Base-by-base conservation (phyloP, 805 yeast species). In the Candida lessepsii region DNA sequence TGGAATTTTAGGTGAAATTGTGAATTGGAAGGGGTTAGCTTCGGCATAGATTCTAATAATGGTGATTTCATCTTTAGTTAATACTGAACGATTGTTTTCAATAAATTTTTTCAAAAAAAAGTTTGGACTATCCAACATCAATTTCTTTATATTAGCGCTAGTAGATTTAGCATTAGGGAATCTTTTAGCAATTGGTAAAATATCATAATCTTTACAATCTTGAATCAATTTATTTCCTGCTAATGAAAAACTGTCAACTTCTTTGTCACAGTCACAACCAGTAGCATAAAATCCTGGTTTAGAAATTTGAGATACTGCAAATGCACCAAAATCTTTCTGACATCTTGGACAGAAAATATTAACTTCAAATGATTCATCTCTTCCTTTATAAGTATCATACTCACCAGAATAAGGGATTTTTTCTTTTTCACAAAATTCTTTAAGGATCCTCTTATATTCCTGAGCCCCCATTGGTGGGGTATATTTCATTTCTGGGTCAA, bases 321-420 rank as follows among this genome's bases (percentile, higher is more conserved):
- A 9, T 9, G 11, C 14, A 4, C 35, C 35, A 15, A 31, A 31
- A 15, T 15, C 9, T 8, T 33, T 16, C 7, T 33, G 7, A 24
- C 37, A 33, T 24, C 24, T 24, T 5, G 37, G 37, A 33, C 37
- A 33, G 23, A 7, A 24, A 16, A 33, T 11, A 33, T 20, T 13
- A 13, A 33, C 16, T 23, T 25, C 9, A 11, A 16, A 24, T 2
- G 13, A 8, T 24, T 8, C 13, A 24, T 24, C 23, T 23, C 28
- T 25, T 11, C 25, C 28, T 11, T 33, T 21, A 25, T 33, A 33
- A 3, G 10, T 18, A 14, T 31, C 4, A n/a, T 21, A 31, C 13
- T 31, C 27, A 13, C 13, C 19, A 15, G 11, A 3, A 21, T 21
- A 20, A 14, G 4, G 10, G 25, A 32, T 19, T 15, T 17, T 23